Evolutionary conservation across 306 rosid genomes (phyloP).

Genomic region (Lagenaria siceraria): DNA sequence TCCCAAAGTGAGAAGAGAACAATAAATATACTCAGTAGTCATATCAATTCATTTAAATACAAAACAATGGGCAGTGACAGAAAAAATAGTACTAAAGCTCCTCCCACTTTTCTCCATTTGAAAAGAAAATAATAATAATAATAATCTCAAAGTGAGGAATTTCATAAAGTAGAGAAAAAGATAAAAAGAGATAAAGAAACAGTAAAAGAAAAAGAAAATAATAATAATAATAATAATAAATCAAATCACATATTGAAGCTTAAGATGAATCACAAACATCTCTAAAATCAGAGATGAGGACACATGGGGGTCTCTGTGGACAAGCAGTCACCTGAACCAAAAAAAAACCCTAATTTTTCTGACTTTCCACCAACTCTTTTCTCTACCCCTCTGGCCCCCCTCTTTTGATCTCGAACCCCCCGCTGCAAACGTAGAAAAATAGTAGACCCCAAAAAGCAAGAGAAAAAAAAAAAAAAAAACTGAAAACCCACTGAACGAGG

Average conservation of each 20-base stretch:
- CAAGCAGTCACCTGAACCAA: neutral
- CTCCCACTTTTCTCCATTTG: neutral
- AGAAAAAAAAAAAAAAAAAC: neutral
- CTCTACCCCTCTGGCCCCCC: constrained; percentile 21
- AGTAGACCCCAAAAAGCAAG: neutral
- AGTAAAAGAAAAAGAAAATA: neutral
- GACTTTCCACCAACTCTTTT: constrained; percentile 11
- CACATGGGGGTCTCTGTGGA: neutral
- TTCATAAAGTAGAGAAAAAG: neutral
- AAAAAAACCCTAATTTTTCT: neutral
- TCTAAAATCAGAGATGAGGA: neutral
- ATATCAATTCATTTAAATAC: neutral
- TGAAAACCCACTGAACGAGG: constrained; percentile 28
- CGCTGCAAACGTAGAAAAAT: constrained; percentile 19
- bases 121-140: neutral
- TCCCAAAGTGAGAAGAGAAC: neutral
- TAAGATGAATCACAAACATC: neutral
- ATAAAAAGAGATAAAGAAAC: neutral
- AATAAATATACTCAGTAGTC: neutral
- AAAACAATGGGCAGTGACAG: neutral
- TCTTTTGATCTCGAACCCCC: constrained; percentile 38
- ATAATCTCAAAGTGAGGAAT: neutral
- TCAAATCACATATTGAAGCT: neutral
- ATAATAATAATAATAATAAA: neutral
- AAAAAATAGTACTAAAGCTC: neutral